phyloP scores from a whole-genome alignment of 2,329 filamentous ascomycete species.

The Ascomycota sp. region DNA sequence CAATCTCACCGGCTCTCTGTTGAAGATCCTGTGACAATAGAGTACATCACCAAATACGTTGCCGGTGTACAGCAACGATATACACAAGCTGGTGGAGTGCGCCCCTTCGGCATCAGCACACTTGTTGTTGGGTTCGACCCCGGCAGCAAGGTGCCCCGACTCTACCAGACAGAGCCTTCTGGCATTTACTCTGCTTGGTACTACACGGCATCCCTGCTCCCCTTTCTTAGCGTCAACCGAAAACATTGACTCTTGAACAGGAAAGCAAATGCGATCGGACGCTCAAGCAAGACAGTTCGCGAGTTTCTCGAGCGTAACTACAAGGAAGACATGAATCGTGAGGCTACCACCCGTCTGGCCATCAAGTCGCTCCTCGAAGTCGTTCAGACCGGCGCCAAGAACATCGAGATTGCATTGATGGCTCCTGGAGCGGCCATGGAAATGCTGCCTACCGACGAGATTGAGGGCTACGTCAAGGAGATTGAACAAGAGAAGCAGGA shows the following conservation, averaged over 20 bases:
- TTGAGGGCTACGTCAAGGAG: constrained; percentile 91
- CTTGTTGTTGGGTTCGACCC: constrained; percentile 97
- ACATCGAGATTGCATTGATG: constrained; percentile 98
- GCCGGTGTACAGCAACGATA: constrained; percentile 96
- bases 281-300: constrained; percentile 94
- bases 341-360: constrained; percentile 85
- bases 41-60: constrained; percentile 98
- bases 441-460: constrained; percentile 86
- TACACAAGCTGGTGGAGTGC: constrained; percentile 92
- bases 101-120: constrained; percentile 96
- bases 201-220: constrained; percentile 11
- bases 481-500: constrained; percentile 99
- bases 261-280: constrained; percentile 97
- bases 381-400: constrained; percentile 96
- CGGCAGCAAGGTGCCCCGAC: constrained; percentile 62
- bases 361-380: constrained; percentile 97
- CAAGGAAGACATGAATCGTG: constrained; percentile 90
- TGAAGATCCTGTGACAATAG: constrained; percentile 89
- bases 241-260: constrained; percentile 22
- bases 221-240: neutral
- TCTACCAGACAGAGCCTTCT: constrained; percentile 98
- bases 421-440: constrained; percentile 75
- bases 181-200: constrained; percentile 98
- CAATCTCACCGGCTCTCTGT: constrained; percentile 94
- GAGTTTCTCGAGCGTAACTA: constrained; percentile 98